These are phyloP conservation scores for Venturiaceae sp. DNA, from an alignment of 2,329 filamentous ascomycete species.

Conservation along the genomic window DNA sequence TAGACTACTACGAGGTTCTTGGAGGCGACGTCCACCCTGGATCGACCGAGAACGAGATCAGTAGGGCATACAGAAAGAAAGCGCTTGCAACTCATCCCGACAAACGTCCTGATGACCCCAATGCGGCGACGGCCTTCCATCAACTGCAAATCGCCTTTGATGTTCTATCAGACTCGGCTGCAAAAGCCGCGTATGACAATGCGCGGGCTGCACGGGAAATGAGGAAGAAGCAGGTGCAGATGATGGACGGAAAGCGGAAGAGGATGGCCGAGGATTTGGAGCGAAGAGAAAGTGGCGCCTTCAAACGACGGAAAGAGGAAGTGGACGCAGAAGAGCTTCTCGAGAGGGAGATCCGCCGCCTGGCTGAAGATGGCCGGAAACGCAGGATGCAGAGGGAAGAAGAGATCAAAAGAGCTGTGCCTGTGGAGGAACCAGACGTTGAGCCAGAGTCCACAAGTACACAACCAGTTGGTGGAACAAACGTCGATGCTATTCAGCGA, in stretches of 20 bases:
- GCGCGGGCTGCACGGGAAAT: constrained; percentile 61
- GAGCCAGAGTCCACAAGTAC: constrained; percentile 8
- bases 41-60: constrained; percentile 61
- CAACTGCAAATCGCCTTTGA: constrained; percentile 78
- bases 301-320: constrained; percentile 34
- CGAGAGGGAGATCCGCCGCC: constrained; percentile 37
- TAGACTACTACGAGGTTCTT: constrained; percentile 71
- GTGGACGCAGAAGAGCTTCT: constrained; percentile 46
- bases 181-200: constrained; percentile 70
- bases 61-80: constrained; percentile 73
- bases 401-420: constrained; percentile 42
- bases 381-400: constrained; percentile 46
- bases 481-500: constrained; percentile 45
- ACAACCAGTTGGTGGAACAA: constrained; percentile 8
- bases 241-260: constrained; percentile 63
- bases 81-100: constrained; percentile 92
- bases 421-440: constrained; percentile 22
- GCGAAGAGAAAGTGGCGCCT: constrained; percentile 52
- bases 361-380: constrained; percentile 40
- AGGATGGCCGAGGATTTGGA: constrained; percentile 83
- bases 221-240: constrained; percentile 59
- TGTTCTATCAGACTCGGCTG: constrained; percentile 60
- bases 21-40: constrained; percentile 47
- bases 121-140: constrained; percentile 66
- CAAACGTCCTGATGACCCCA: constrained; percentile 54